phyloP scores from a whole-genome alignment of 1,284 basidiomycete genomes.

The Mycena sp. region DNA sequence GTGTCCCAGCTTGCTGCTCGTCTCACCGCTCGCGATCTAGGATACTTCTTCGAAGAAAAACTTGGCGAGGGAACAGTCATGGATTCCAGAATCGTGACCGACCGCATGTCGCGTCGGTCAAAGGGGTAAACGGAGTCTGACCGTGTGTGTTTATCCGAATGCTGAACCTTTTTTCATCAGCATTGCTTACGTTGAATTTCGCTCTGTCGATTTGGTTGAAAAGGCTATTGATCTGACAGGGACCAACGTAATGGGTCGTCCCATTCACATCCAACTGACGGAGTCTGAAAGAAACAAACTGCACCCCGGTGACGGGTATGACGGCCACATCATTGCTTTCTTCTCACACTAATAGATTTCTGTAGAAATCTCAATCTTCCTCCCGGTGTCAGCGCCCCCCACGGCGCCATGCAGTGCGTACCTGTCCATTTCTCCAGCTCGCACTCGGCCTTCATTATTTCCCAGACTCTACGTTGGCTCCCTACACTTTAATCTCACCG shows the following conservation, averaged over 20 bases:
- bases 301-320: constrained; percentile 84
- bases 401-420: constrained; percentile 78
- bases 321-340: constrained; percentile 24
- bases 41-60: constrained; percentile 98
- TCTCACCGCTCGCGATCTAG: constrained; percentile 94
- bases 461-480: constrained; percentile 94
- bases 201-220: constrained; percentile 88
- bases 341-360: constrained; percentile 30
- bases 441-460: constrained; percentile 5
- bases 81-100: constrained; percentile 95
- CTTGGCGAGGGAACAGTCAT: constrained; percentile 92
- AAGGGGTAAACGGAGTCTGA: constrained; percentile 78
- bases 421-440: background rate
- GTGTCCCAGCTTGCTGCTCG: constrained; percentile 97
- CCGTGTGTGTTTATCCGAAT: background rate
- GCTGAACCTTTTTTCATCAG: too few species aligned
- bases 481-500: constrained; percentile 94
- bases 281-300: constrained; percentile 95
- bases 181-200: constrained; percentile 98
- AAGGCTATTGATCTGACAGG: constrained; percentile 91
- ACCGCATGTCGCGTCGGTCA: constrained; percentile 90
- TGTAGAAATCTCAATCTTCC: constrained; percentile 79
- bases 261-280: constrained; percentile 95
- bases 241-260: constrained; percentile 96
- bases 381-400: constrained; percentile 77